Base-by-base conservation (phyloP, 768 basidiomycete species). In the Hortiboletus campestris region DNA sequence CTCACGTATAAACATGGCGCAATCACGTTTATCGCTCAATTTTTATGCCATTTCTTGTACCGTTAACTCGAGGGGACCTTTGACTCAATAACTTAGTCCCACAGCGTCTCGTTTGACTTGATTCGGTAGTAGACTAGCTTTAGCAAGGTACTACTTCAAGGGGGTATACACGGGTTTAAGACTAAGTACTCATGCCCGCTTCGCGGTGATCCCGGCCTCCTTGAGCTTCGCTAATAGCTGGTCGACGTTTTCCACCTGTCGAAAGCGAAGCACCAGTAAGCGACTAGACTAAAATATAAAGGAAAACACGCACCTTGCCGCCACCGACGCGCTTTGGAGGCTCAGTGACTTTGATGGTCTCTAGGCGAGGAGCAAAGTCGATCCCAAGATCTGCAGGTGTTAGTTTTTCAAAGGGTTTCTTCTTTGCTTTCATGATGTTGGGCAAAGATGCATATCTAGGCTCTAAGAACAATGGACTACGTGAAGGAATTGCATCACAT, bases 351-450 rank as follows among this genome's bases (percentile, higher is more conserved):
- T 89, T 91, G 66, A 98, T 64, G 0, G 86, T 92, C 76, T 97
- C 91, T 28, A 98, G 75, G 32, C 83, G 79, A 16, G 94, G 93
- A 0, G 84, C 81, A 51, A 92, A 81, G 75, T 98, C 93, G 22
- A 98, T 77, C 8, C 85, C 85, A 22, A 98, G 84, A 62, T 94
- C 93, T 22, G 78, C 76, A 1, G 93, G 79, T 16, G 82, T 83
- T 49, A 97, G 65, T 67, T 91, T 94, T 74, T 95, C 87, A 41
- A 98, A 74, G 14, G 89, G 87, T 77, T 99, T 99, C 82, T 98
- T 99, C 81, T 98, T 98, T n/a, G 97, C 97, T 74, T 96, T 95
- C 92, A 96, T 96, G 73, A 96, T 96, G 63, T 93, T 94, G 4
- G 94, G 93, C 56, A 99, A 72, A n/a, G 95, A 94, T 0, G 97